A percentile compares a stretch with the other conserved stretches of the same genome.
Conservation (phyloP, 805 yeast genomes). For the Phaffomyces thermotolerans region DNA sequence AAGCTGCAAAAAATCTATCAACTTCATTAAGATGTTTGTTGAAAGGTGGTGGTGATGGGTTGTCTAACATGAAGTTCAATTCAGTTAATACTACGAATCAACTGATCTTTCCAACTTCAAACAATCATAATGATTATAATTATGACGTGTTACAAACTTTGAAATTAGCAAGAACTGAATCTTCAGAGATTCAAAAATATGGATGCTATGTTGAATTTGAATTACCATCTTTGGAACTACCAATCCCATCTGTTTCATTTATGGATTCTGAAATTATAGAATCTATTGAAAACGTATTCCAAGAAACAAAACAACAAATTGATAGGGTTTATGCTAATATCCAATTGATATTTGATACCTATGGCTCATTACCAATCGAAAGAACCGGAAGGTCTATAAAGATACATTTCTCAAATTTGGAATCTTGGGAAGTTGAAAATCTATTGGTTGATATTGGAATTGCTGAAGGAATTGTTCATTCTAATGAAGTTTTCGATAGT, state of each 20-base stretch:
- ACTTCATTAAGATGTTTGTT: constrained; percentile 35
- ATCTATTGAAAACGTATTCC: constrained; percentile 30
- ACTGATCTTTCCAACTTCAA: background rate
- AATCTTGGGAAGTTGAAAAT: constrained; percentile 45
- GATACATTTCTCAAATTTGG: constrained; percentile 69
- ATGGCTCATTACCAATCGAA: constrained; percentile 62
- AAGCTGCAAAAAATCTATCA: constrained; percentile 54
- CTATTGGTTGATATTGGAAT: constrained; percentile 55
- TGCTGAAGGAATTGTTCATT: constrained; percentile 45
- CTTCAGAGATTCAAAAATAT: constrained; percentile 19
- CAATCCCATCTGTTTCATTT: constrained; percentile 34
- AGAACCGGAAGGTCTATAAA: constrained; percentile 37
- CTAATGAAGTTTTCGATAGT: constrained; percentile 17
- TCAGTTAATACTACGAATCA: constrained; percentile 23
- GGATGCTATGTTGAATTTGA: constrained; percentile 57
- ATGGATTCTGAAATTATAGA: constrained; percentile 39
- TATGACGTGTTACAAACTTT: constrained; percentile 9
- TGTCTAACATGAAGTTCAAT: constrained; percentile 15
- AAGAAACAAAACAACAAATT: constrained; percentile 33
- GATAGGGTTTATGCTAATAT: constrained; percentile 38
- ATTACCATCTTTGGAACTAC: constrained; percentile 31
- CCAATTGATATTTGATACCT: constrained; percentile 37
- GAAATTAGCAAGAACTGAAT: constrained; percentile 29
- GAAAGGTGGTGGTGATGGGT: constrained; percentile 26
- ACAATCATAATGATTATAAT: background rate